Conservation (phyloP, 2,329 filamentous ascomycete genomes). For the Xylaria sp. region DNA sequence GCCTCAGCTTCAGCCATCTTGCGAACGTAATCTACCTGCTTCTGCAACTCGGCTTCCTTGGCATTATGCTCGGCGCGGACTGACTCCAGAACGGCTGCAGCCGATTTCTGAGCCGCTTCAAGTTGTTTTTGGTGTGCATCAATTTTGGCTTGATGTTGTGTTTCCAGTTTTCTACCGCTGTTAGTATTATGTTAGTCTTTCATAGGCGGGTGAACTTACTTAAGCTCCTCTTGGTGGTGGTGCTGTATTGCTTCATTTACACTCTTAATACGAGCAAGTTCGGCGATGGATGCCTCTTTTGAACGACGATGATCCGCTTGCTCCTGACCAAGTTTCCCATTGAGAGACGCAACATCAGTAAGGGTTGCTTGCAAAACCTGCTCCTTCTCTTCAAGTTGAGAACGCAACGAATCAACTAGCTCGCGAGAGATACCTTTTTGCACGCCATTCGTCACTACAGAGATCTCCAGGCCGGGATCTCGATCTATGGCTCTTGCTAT, state of each 20-base stretch:
- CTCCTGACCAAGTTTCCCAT: conserved; percentile 74
- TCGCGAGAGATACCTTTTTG: conserved; percentile 95
- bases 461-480: conserved; percentile 87
- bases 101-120: conserved; percentile 44
- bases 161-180: conserved; percentile 54
- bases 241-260: conserved; percentile 77
- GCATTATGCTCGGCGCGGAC: conserved; percentile 48
- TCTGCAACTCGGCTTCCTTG: conserved; percentile 54
- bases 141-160: conserved; percentile 58
- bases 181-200: conserved; percentile 23
- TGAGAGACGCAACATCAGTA: conserved; percentile 59
- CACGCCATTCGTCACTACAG: conserved; percentile 80
- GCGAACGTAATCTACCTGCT: conserved; percentile 58
- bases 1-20: conserved; percentile 53
- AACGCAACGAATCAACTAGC: conserved; percentile 84
- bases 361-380: conserved; percentile 61
- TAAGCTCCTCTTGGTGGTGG: conserved; percentile 74
- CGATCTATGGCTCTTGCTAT: conserved; percentile 87
- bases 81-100: conserved; percentile 42
- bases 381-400: conserved; percentile 79
- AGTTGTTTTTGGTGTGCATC: conserved; percentile 53
- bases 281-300: conserved; percentile 67
- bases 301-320: conserved; percentile 76
- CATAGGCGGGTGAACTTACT: conserved; percentile 51
- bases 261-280: conserved; percentile 68